These are phyloP conservation scores for Tetrahymena elliotti DNA, from an alignment of 73 alveolate species.

Conservation along the genomic window DNA sequence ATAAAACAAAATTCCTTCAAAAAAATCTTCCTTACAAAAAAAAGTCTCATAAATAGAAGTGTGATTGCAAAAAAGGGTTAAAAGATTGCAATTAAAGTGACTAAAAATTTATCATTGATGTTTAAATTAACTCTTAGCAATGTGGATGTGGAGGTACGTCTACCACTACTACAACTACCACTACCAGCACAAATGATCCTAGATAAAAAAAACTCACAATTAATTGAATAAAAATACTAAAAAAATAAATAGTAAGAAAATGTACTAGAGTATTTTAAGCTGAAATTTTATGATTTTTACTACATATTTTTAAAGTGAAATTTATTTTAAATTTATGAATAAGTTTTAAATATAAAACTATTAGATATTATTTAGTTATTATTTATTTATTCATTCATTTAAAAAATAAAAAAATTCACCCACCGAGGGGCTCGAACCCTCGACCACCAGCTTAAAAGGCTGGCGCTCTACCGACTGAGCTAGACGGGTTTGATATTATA, in stretches of 20 bases:
- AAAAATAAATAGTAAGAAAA: too few species aligned
- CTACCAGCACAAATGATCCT: too few species aligned
- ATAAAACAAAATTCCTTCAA: not conserved
- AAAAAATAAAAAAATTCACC: not conserved
- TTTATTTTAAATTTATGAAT: too few species aligned
- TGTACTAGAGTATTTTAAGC: too few species aligned
- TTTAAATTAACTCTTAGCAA: not conserved
- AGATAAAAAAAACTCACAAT: too few species aligned
- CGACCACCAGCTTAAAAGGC: conserved; percentile 4
- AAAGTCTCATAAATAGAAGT: not conserved
- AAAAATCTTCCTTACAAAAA: not conserved
- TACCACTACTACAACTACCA: too few species aligned
- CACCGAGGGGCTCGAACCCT: conserved; percentile 7
- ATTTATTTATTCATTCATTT: too few species aligned
- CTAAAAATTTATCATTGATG: not conserved
- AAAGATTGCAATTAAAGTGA: not conserved
- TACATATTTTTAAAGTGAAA: too few species aligned
- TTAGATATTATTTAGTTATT: too few species aligned
- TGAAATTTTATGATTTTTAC: too few species aligned
- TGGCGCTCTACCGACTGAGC: conserved; percentile 6
- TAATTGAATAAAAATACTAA: not conserved
- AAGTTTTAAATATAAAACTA: too few species aligned
- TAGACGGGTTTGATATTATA: not conserved
- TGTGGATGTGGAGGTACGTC: not conserved
- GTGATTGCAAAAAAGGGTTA: not conserved